phyloP scores from a whole-genome alignment of 2,329 filamentous ascomycete genomes.

The Aureobasidium sp. region DNA sequence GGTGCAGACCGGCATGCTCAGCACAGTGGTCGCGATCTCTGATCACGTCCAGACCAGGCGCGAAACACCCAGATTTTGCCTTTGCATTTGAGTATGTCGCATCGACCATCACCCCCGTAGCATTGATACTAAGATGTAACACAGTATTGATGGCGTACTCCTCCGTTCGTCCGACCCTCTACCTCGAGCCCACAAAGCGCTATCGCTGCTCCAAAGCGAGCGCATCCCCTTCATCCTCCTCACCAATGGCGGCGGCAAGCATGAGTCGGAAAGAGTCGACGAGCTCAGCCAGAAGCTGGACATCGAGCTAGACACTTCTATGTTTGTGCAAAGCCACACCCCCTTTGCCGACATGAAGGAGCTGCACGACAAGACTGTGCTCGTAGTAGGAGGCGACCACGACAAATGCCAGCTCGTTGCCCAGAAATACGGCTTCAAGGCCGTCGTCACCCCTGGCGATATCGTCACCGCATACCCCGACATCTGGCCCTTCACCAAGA shows the following conservation, averaged over 20 bases:
- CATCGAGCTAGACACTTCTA: constrained; percentile 55
- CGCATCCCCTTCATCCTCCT: constrained; percentile 86
- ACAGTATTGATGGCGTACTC: constrained; percentile 87
- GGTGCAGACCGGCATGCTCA: neutral
- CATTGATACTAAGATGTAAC: constrained; percentile 14
- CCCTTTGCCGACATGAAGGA: constrained; percentile 68
- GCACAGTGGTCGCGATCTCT: neutral
- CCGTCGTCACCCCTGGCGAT: constrained; percentile 78
- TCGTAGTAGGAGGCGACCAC: constrained; percentile 41
- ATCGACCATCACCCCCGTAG: neutral
- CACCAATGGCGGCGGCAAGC: constrained; percentile 88
- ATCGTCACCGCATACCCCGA: constrained; percentile 65
- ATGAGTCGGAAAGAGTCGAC: constrained; percentile 63
- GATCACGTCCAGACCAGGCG: neutral
- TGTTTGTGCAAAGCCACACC: constrained; percentile 86
- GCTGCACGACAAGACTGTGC: constrained; percentile 45
- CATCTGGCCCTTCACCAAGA: constrained; percentile 75
- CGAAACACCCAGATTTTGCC: constrained; percentile 38
- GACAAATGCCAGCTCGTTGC: constrained; percentile 63
- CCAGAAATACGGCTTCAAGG: constrained; percentile 66
- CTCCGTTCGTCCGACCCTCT: constrained; percentile 73
- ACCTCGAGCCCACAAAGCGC: constrained; percentile 65
- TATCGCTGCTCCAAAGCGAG: constrained; percentile 63
- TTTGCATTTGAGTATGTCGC: constrained; percentile 49
- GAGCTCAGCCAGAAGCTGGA: constrained; percentile 61